Evolutionary conservation across 176 grass and related monocot species (phyloP).

Genomic region (Secale cereale): DNA sequence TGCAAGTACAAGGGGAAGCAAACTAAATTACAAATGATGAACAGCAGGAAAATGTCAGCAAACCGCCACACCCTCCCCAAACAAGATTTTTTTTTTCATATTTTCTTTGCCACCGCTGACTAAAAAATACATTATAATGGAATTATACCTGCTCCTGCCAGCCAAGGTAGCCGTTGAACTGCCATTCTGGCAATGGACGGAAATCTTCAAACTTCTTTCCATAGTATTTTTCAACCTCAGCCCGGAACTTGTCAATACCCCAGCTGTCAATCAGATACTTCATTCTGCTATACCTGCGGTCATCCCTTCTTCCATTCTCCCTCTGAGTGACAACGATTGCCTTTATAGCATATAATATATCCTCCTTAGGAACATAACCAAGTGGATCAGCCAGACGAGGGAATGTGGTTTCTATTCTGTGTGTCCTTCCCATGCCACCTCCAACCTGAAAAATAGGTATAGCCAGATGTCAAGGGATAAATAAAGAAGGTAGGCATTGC

Average conservation of each 20-base stretch:
- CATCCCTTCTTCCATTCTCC: conserved; percentile 97
- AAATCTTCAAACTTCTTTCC: conserved; percentile 92
- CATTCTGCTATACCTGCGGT: conserved; percentile 90
- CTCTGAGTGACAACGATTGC: conserved; percentile 96
- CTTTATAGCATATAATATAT: conserved; percentile 96
- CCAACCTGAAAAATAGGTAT: conserved; percentile 66
- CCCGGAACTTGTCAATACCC: conserved; percentile 94
- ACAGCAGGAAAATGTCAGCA: background rate
- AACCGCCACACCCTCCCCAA: background rate
- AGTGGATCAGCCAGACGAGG: conserved; percentile 79
- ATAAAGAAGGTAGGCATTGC: background rate
- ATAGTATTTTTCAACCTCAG: conserved; percentile 85
- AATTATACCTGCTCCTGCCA: conserved; percentile 95
- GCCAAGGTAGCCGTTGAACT: conserved; percentile 94
- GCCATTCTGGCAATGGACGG: conserved; percentile 64
- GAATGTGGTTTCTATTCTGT: conserved; percentile 86
- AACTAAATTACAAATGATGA: background rate
- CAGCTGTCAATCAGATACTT: conserved; percentile 88
- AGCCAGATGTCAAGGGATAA: conserved; percentile 6
- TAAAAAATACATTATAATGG: background rate
- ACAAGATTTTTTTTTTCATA: background rate
- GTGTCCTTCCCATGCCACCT: conserved; percentile 98
- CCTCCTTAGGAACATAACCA: conserved; percentile 94
- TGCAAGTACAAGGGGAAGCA: too few relatives aligned
- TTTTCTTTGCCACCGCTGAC: background rate